A percentile compares a stretch with the other conserved stretches of the same genome.
These are phyloP conservation scores for Candida krabiensis DNA, from an alignment of 805 yeast genomes.

Conservation along the genomic window DNA sequence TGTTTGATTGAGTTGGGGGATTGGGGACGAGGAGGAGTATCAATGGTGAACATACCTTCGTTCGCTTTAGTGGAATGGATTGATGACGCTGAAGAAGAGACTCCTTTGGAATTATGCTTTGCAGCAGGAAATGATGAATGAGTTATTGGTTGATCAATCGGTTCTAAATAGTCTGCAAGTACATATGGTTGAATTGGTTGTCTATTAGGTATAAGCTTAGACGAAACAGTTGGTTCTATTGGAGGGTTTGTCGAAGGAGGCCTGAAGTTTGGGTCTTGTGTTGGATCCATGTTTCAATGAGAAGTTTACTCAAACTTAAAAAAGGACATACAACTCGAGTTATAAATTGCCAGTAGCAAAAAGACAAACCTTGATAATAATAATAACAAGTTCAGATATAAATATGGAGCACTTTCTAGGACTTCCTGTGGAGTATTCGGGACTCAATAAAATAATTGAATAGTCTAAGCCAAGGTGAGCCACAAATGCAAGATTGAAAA, in stretches of 20 bases:
- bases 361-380: too few species aligned
- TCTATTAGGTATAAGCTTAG: constrained; percentile 67
- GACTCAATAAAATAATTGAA: too few species aligned
- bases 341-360: too few species aligned
- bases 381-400: too few species aligned
- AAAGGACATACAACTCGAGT: too few species aligned
- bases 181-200: constrained; percentile 79
- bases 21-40: constrained; percentile 38
- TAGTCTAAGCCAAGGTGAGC: too few species aligned
- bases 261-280: constrained; percentile 84
- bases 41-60: constrained; percentile 17
- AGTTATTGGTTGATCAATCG: constrained; percentile 73
- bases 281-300: constrained; percentile 75
- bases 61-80: constrained; percentile 1
- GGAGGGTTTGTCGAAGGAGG: constrained; percentile 75
- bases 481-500: too few species aligned
- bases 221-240: constrained; percentile 64
- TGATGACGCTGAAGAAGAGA: constrained; percentile 3
- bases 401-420: too few species aligned
- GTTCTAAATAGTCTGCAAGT: constrained; percentile 68
- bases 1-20: constrained; percentile 25
- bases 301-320: not conserved
- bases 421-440: too few species aligned
- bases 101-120: not conserved
- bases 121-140: constrained; percentile 43